Evolutionary conservation across 495 filamentous ascomycete species (phyloP), one percentile per base, ranked within the genome.

Genomic region (Geopyxis carbonaria): DNA sequence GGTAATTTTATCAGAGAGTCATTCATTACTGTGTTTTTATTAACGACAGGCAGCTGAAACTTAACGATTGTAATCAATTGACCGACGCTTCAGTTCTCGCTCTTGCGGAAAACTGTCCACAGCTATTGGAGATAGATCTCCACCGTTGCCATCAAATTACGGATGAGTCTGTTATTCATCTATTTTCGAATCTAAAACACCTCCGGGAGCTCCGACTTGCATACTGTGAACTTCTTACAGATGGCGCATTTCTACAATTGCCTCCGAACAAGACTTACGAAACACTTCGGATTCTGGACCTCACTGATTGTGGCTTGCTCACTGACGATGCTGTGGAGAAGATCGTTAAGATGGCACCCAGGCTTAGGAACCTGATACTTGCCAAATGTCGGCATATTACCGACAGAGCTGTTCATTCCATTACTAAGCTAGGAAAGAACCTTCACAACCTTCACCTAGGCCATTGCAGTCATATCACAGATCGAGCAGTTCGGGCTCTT

Each of bases 91-190:
- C 86, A 2, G 75, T 95, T 49, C 54, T 81, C 31, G 78, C 83
- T 5, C 87, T 95, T 52, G 91, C 91, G 22, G 64, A 75, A 20
- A 71, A 84, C 56, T 95, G 86, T 57, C 80, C 75, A 5, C 80
- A 92, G 35, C 82, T 99, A 22, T 69, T 99, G 28, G 91, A 99
- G 59, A 93, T 95, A 43, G 91, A 99, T 55, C 72, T 95, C 21
- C 79, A 93, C 48, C 75, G 79, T 50, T 94, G 89, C 63, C 70
- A 68, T 21, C 64, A 70, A 19, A 70, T 95, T 37, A 80, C 77
- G 29, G 84, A 87, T 55, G 67, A 72, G 7, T 77, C 91, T 0
- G 67, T 95, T 28, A 83, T 80, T 0, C 66, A 74, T 10, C 67
- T 99, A 14, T 66, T 95, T 32, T 64, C 67, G 11, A 75, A 77